Percentiles rank a stretch among this genome's conserved stretches.
Conservation (phyloP, 1,139 yeast genomes). For the Martiniozyma asiatica region DNA sequence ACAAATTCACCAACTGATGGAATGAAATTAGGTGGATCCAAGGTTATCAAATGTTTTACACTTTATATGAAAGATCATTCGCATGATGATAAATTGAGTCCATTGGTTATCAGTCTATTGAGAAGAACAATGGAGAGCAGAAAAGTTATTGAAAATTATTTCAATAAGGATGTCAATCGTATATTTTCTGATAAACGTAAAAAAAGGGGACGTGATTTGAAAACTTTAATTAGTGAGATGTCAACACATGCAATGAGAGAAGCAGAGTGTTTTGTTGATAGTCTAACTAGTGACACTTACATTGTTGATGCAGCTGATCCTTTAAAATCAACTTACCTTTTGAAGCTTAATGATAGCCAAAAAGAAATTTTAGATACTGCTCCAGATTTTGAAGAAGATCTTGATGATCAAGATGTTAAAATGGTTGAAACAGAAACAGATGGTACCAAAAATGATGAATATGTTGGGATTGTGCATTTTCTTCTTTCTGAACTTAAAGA, state of each 20-base stretch:
- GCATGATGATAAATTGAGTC: slow-evolving; percentile 20
- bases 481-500: slow-evolving; percentile 55
- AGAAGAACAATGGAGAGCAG: slow-evolving; percentile 63
- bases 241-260: slow-evolving; percentile 47
- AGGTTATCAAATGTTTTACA: slow-evolving; percentile 24
- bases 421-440: slow-evolving; percentile 6
- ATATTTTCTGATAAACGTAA: slow-evolving; percentile 9
- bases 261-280: slow-evolving; percentile 42
- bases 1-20: neutral
- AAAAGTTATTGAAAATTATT: slow-evolving; percentile 35
- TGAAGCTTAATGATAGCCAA: slow-evolving; percentile 15
- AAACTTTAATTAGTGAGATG: slow-evolving; percentile 41
- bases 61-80: slow-evolving; percentile 19
- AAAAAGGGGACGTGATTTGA: slow-evolving; percentile 29
- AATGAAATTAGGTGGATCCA: slow-evolving; percentile 29
- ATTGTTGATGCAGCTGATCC: slow-evolving; percentile 21
- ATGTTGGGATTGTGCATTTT: slow-evolving; percentile 54
- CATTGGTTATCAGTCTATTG: slow-evolving; percentile 34
- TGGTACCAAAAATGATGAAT: slow-evolving; percentile 26
- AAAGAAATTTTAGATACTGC: slow-evolving; percentile 13
- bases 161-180: slow-evolving; percentile 36
- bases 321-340: slow-evolving; percentile 14
- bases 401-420: slow-evolving; percentile 26
- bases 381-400: slow-evolving; percentile 24
- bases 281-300: slow-evolving; percentile 24